These are phyloP conservation scores for Talaromyces amestolkiae DNA, from an alignment of 2,329 filamentous ascomycete genomes.

Conservation along the genomic window DNA sequence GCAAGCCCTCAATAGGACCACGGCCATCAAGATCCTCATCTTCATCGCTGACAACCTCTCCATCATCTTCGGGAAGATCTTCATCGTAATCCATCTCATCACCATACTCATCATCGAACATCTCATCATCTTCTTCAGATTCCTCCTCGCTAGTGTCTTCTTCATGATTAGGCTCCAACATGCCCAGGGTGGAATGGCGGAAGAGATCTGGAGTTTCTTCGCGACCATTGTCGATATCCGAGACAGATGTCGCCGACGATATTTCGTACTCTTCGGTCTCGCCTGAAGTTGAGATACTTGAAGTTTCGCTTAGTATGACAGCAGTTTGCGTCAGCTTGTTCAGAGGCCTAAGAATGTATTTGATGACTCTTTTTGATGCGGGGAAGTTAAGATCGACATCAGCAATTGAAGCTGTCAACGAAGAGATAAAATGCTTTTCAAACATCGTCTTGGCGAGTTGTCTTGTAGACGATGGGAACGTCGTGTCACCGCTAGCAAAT, in stretches of 20 bases:
- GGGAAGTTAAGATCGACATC: conserved; percentile 96
- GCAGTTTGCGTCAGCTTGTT: conserved; percentile 84
- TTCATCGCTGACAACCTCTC: conserved; percentile 85
- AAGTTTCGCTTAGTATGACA: conserved; percentile 77
- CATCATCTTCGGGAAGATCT: conserved; percentile 72
- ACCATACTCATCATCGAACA: conserved; percentile 87
- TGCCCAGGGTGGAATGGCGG: conserved; percentile 90
- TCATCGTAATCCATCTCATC: conserved; percentile 93
- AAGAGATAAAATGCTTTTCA: conserved; percentile 90
- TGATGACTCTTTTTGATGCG: conserved; percentile 87
- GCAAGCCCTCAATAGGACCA: conserved; percentile 65
- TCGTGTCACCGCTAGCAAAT: conserved; percentile 54
- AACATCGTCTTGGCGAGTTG: conserved; percentile 95
- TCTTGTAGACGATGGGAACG: conserved; percentile 62
- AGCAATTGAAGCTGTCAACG: conserved; percentile 85
- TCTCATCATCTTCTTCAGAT: conserved; percentile 75
- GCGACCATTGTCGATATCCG: conserved; percentile 78
- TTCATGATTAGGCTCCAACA: conserved; percentile 81
- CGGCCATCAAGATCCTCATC: conserved; percentile 79
- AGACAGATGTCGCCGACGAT: conserved; percentile 80
- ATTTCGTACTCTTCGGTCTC: conserved; percentile 83
- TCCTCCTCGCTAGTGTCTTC: conserved; percentile 75
- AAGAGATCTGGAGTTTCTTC: conserved; percentile 97
- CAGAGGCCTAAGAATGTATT: conserved; percentile 89
- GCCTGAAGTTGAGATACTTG: conserved; percentile 66